These are phyloP conservation scores for Melaleuca quinquenervia DNA, from an alignment of 345 rosid species.

Conservation along the genomic window DNA sequence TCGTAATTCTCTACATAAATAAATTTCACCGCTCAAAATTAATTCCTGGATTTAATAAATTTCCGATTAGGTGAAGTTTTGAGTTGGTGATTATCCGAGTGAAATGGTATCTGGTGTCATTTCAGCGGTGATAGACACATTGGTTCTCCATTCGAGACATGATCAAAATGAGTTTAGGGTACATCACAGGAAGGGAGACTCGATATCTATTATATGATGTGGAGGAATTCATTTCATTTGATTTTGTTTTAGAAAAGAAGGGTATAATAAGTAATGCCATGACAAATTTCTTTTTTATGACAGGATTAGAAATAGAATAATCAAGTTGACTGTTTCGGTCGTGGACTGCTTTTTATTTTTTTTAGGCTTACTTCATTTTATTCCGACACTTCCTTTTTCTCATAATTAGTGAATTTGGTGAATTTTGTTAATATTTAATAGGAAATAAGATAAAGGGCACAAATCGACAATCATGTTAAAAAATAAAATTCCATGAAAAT, in stretches of 20 bases:
- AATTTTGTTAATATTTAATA: too few relatives aligned
- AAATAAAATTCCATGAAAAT: background rate
- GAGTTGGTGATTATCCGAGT: background rate
- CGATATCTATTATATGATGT: background rate
- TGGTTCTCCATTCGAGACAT: background rate
- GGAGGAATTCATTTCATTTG: background rate
- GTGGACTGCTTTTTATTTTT: too few relatives aligned
- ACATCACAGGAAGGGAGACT: background rate
- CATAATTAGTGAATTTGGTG: too few relatives aligned
- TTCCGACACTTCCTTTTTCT: too few relatives aligned
- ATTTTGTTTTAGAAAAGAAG: background rate
- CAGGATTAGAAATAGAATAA: too few relatives aligned
- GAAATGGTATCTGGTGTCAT: background rate
- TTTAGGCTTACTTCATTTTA: background rate
- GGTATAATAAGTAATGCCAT: background rate
- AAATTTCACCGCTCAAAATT: fast-evolving
- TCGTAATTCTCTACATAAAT: too few relatives aligned
- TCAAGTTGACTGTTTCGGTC: too few relatives aligned
- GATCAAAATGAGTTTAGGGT: background rate
- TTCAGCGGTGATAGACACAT: background rate
- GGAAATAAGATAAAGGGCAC: background rate
- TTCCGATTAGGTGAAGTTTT: background rate
- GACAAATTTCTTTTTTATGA: background rate
- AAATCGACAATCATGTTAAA: background rate
- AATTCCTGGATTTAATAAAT: background rate